phyloP scores from a whole-genome alignment of 2,329 filamentous ascomycete genomes.

The Chrysoporthe austroafricana region DNA sequence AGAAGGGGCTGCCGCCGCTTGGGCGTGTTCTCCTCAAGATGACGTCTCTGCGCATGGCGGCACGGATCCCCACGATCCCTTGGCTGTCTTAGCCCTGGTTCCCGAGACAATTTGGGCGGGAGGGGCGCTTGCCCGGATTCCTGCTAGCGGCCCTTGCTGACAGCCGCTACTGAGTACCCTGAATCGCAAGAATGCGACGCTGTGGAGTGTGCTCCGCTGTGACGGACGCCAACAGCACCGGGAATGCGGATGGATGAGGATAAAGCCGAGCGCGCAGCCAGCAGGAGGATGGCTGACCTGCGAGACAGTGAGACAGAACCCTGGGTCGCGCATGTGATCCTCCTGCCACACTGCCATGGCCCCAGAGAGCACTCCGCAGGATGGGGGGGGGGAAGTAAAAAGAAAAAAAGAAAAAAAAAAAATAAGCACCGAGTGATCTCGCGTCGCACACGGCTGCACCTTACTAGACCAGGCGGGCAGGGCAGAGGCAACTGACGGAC shows the following conservation, averaged over 20 bases:
- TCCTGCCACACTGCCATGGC: not conserved
- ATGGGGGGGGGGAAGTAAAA: not conserved
- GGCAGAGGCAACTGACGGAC: not conserved
- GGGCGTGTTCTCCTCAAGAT: conserved; percentile 4
- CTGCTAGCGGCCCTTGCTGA: conserved; percentile 3
- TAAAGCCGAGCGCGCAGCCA: not conserved
- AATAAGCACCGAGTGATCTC: too few relatives aligned
- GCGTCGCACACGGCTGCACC: too few relatives aligned
- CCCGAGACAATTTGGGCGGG: conserved; percentile 17
- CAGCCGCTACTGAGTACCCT: not conserved
- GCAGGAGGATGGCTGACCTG: not conserved
- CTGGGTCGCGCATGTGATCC: not conserved
- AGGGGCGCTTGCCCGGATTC: conserved; percentile 13
- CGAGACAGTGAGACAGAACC: not conserved
- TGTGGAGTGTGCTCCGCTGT: not conserved
- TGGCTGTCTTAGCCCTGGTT: not conserved
- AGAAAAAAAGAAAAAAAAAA: not conserved
- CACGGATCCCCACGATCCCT: not conserved
- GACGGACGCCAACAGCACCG: not conserved
- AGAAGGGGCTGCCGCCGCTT: not conserved
- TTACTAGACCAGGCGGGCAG: too few relatives aligned
- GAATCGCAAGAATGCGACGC: conserved; percentile 10
- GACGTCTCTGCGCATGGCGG: conserved; percentile 15
- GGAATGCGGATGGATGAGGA: not conserved
- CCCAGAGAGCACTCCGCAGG: not conserved